Conservation (phyloP, 352 stramenopile species). For the Pythium sukuiense region DNA sequence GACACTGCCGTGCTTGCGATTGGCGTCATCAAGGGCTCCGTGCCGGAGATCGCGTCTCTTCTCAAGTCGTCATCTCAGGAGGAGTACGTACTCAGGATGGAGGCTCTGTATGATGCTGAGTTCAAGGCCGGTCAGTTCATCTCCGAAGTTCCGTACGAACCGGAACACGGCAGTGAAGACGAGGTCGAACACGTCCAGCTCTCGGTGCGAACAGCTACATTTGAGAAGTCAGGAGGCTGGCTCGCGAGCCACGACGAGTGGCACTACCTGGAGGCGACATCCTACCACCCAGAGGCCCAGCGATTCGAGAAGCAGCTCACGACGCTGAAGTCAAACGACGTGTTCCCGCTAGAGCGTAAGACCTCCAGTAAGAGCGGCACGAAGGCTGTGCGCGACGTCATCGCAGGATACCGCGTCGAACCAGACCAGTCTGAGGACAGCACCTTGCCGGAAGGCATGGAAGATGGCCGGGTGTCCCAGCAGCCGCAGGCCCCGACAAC, state of each 20-base stretch:
- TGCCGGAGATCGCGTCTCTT: slow-evolving; percentile 16
- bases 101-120: slow-evolving; percentile 14
- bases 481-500: too few species aligned
- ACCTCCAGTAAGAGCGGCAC: not conserved
- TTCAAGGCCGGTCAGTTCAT: slow-evolving; percentile 12
- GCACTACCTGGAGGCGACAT: slow-evolving; percentile 18
- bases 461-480: too few species aligned
- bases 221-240: slow-evolving; percentile 5
- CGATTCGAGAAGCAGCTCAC: slow-evolving; percentile 23
- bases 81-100: slow-evolving; percentile 21
- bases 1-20: slow-evolving; percentile 18
- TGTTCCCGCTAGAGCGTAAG: slow-evolving; percentile 2
- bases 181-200: slow-evolving; percentile 18
- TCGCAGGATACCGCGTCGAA: too few species aligned
- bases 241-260: slow-evolving; percentile 19
- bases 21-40: slow-evolving; percentile 9
- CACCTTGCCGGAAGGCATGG: too few species aligned
- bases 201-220: slow-evolving; percentile 17
- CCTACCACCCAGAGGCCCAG: not conserved
- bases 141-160: not conserved
- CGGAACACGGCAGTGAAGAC: not conserved
- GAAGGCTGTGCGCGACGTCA: slow-evolving; percentile 13
- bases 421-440: too few species aligned
- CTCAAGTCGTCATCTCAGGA: not conserved
- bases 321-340: slow-evolving; percentile 4